These are phyloP conservation scores for Calonectria hawksworthii DNA, from an alignment of 2,329 filamentous ascomycete species.

Conservation along the genomic window DNA sequence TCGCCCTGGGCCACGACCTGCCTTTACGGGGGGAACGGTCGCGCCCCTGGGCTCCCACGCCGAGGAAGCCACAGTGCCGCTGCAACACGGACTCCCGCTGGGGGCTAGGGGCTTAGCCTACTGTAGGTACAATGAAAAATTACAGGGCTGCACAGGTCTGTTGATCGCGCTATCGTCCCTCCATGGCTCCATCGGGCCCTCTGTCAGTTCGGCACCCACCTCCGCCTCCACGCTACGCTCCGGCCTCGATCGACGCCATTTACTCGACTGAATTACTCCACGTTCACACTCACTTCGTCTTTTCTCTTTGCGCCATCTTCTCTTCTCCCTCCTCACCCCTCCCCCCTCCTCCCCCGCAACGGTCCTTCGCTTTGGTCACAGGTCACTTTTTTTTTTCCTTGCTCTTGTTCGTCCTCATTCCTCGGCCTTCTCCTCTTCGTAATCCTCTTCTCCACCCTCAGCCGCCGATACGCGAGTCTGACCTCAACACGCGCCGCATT, in stretches of 20 bases:
- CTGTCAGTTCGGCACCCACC: constrained; percentile 31
- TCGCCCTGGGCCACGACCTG: neutral
- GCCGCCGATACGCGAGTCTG: constrained; percentile 19
- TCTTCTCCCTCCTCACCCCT: neutral
- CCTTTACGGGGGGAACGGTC: neutral
- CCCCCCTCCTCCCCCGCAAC: neutral
- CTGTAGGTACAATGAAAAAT: neutral
- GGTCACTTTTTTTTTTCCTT: neutral
- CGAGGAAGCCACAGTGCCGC: neutral
- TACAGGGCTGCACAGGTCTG: constrained; percentile 4
- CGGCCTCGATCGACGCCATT: constrained; percentile 17
- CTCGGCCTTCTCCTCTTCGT: neutral
- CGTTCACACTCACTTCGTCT: constrained; percentile 25
- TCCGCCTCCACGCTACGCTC: constrained; percentile 32
- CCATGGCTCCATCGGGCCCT: constrained; percentile 21
- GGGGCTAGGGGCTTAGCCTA: constrained; percentile 4
- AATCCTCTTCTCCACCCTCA: neutral
- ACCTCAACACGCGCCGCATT: constrained; percentile 29
- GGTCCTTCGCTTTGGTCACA: neutral
- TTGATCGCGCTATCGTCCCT: constrained; percentile 24
- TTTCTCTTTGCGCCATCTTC: constrained; percentile 8
- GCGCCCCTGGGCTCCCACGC: neutral
- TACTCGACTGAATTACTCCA: constrained; percentile 21
- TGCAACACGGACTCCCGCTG: constrained; percentile 15
- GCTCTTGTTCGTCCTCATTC: neutral